Percentiles rank a stretch among this genome's conserved stretches.
phyloP scores from a whole-genome alignment of 768 basidiomycete species.

The Trichaptum fuscoviolaceum region DNA sequence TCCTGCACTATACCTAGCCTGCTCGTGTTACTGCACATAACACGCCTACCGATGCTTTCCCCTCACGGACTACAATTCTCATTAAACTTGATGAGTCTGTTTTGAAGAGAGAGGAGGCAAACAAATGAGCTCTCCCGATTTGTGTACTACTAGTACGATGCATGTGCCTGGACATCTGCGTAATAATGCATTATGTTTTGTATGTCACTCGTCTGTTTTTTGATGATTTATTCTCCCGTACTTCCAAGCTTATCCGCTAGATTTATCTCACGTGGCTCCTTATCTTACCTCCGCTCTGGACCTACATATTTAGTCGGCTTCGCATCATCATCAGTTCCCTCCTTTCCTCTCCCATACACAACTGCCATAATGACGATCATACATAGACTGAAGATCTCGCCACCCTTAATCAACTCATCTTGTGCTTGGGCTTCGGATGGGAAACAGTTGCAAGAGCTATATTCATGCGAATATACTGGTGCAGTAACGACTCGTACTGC shows the following conservation, averaged over 20 bases:
- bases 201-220: neutral
- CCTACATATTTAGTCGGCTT: neutral
- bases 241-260: neutral
- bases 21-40: conserved; percentile 95
- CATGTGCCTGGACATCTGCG: neutral
- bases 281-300: conserved; percentile 9
- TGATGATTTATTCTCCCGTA: neutral
- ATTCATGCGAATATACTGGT: conserved; percentile 61
- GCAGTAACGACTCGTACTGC: conserved; percentile 80
- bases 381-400: conserved; percentile 49
- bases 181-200: neutral
- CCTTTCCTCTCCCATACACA: conserved; percentile 4
- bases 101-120: conserved; percentile 87
- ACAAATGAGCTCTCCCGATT: conserved; percentile 47
- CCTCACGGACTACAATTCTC: conserved; percentile 89
- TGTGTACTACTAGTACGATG: neutral
- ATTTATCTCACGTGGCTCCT: neutral
- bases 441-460: conserved; percentile 58
- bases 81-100: conserved; percentile 95
- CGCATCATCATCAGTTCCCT: neutral
- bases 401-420: conserved; percentile 72
- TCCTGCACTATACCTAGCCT: conserved; percentile 49
- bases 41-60: conserved; percentile 76
- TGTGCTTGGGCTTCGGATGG: conserved; percentile 77
- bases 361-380: conserved; percentile 46